Evolutionary conservation across 208 protist genomes (phyloP), one percentile per base, ranked within the genome.

Genomic region (Trypanosoma congolense): DNA sequence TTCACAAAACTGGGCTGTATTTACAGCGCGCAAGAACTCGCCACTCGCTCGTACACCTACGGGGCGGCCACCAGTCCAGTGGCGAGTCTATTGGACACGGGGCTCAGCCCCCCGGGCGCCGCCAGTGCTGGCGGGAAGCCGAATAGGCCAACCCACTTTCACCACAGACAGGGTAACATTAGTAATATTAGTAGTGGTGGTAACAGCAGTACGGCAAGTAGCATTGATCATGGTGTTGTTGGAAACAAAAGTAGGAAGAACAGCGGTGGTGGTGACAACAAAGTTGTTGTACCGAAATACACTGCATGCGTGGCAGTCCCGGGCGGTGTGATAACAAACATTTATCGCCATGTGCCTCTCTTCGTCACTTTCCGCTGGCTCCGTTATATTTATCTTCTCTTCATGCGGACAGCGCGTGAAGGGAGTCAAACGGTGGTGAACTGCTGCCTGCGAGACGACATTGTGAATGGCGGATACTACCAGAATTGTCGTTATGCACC

Each of bases 1-100:
- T 81, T 92, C 55, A 88, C 85, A 42, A 89, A 92, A 67, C 79
- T 90, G 6, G 79, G 79, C n/a, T 86, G 79, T 50, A 89, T 90
- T 36, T 88, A 87, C 30, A 79, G 87, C 65, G 77, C 82, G 9
- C 81, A 90, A 66, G 74, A 90, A 40, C 71, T 90, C 29, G 86
- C 86, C 18, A 26, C 73, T n/a, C 67, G 81, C 26, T 77, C 81
- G 1, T 92, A 83, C 59, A 65, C 63, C 21, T 42, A 61, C 50
- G 54, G 42, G 29, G 29, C 52, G 14, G 64, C 26, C 28, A 12
- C 55, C 30, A 42, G 30, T 29, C 56, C 46, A 58, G 6, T 12
- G 12, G 6, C 12, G 6, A 16, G 33, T 38, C 33, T 12, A 38
- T 16, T 12, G 9, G 33, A 38, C 22, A 4, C 8, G 19, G n/a